Evolutionary conservation across 345 rosid species (phyloP), one percentile per base, ranked within the genome.

Genomic region (Clausena lansium): DNA sequence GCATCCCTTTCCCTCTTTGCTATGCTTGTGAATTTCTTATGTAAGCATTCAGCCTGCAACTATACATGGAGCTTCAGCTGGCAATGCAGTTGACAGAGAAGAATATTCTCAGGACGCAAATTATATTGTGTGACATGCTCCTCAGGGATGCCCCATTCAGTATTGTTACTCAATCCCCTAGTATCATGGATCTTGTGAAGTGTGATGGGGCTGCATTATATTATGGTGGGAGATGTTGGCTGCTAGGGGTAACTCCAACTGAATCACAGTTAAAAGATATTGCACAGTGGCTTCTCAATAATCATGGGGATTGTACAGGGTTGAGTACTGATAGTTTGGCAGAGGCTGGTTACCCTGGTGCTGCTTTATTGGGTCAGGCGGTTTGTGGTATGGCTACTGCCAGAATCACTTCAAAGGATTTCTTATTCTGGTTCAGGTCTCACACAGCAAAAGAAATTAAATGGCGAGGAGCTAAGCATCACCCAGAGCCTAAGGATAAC

Each of bases 401-500:
- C 2, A 88, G 92, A 76, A 83, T 94, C 79, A 88, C 83, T 77
- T 85, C 91, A 14, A 85, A 79, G 81, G 92, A 90, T 82, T 92
- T 89, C 81, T 85, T 94, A 78, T 88, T 92, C 86, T 92, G 97
- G 98, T 94, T 94, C 82, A 88, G 98, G 84, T 94, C 97, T 17
- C 92, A 91, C 61, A 85, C 91, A 60, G 97, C 92, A 7, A 88
- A 88, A 73, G 90, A 89, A 77, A 79, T 92, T 22, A 91, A 91
- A 84, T 94, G 97, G 98, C 95, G 97, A 62, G 97, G 94, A 79
- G 97, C 97, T 38, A 92, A 91, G 89, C 93, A 91, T 82, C 92
- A 86, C 60, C 94, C 88, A 0, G 81, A 85, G 54, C 81, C 86
- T 81, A 91, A 82, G 80, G 97, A 94, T 72, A 94, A 88, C 50